Evolutionary conservation across 306 rosid species (phyloP).

Genomic region (Vigna nakashimae): DNA sequence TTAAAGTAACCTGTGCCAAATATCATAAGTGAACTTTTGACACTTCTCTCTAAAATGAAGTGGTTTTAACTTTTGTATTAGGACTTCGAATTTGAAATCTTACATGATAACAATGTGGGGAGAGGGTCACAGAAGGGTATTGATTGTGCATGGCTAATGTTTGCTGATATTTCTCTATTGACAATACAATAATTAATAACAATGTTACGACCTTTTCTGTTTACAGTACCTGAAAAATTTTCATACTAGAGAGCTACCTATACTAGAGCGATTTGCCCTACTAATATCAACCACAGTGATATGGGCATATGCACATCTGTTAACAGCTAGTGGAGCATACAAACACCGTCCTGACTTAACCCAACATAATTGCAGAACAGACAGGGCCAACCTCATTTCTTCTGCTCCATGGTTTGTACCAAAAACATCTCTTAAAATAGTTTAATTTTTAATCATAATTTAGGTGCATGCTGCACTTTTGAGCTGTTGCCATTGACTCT

Average conservation of each 20-base stretch:
- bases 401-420: conserved; percentile 93
- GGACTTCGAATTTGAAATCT: conserved; percentile 18
- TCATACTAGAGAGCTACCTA: conserved; percentile 71
- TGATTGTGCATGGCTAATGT: not conserved
- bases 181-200: not conserved
- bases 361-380: conserved; percentile 85
- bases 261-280: conserved; percentile 89
- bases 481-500: conserved; percentile 35
- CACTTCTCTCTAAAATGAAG: conserved; percentile 21
- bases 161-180: not conserved
- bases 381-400: conserved; percentile 86
- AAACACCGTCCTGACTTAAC: conserved; percentile 80
- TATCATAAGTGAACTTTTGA: not conserved
- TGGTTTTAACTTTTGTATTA: not conserved
- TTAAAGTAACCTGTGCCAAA: conserved; percentile 4
- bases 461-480: not conserved
- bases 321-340: conserved; percentile 97
- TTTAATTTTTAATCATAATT: conserved; percentile 12
- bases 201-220: conserved; percentile 30
- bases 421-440: conserved; percentile 15
- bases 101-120: not conserved
- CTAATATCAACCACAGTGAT: conserved; percentile 84
- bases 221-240: conserved; percentile 88
- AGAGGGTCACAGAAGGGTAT: not conserved
- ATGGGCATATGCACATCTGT: conserved; percentile 99